Conservation (phyloP, 2,329 filamentous ascomycete species). For the Microdochium paspali region DNA sequence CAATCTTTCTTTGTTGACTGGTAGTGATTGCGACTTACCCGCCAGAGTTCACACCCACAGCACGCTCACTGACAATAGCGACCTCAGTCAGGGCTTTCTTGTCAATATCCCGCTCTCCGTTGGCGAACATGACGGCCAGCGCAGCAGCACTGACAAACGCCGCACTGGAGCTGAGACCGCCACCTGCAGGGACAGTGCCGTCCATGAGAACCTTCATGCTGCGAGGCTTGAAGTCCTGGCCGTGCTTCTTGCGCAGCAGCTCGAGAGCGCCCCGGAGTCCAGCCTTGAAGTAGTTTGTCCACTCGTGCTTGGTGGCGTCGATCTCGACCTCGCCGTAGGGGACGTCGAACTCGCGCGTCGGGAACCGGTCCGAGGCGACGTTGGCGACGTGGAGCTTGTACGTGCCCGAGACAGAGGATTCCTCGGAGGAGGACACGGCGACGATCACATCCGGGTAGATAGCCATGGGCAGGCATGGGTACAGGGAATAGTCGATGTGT, state of each 20-base stretch:
- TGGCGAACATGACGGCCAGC: slow-evolving; percentile 77
- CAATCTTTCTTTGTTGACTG: not conserved
- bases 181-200: slow-evolving; percentile 84
- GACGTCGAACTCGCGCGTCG: slow-evolving; percentile 64
- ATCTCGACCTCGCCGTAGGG: slow-evolving; percentile 62
- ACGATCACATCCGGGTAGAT: slow-evolving; percentile 86
- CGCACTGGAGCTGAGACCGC: slow-evolving; percentile 86
- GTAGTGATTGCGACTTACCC: slow-evolving; percentile 53
- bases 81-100: slow-evolving; percentile 90
- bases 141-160: slow-evolving; percentile 89
- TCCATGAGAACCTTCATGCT: slow-evolving; percentile 87
- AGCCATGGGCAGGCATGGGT: slow-evolving; percentile 91
- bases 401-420: slow-evolving; percentile 35
- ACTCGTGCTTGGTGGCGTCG: slow-evolving; percentile 77
- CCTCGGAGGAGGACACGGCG: slow-evolving; percentile 54
- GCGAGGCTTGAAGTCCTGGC: slow-evolving; percentile 51
- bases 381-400: slow-evolving; percentile 74
- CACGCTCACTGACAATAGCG: slow-evolving; percentile 87
- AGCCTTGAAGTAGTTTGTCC: slow-evolving; percentile 98
- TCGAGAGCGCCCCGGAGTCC: slow-evolving; percentile 76
- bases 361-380: slow-evolving; percentile 66
- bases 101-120: slow-evolving; percentile 68
- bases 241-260: slow-evolving; percentile 60
- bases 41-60: slow-evolving; percentile 92
- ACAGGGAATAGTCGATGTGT: slow-evolving; percentile 98